Conservation (phyloP, 306 rosid species). For the Acacia melanoxylon region DNA sequence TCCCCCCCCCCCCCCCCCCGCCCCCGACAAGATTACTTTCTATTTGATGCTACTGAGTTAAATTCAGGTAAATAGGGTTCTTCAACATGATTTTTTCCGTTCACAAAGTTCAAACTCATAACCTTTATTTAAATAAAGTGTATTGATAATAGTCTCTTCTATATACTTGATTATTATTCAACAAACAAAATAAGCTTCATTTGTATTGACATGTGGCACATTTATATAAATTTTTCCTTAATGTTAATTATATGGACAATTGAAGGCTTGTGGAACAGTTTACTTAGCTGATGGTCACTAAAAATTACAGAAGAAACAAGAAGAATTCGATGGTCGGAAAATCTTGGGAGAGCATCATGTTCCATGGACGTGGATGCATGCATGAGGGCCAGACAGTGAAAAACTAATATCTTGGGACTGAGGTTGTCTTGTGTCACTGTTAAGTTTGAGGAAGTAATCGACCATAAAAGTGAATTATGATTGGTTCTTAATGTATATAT, state of each 20-base stretch:
- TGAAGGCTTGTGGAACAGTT: background rate
- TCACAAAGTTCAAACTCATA: background rate
- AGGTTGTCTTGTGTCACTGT: background rate
- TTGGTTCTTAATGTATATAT: background rate
- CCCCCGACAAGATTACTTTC: no score
- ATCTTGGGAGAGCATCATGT: background rate
- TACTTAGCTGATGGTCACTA: background rate
- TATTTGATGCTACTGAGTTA: no score
- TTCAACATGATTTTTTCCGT: no score
- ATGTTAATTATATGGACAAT: background rate
- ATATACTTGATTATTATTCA: no score
- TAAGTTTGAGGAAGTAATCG: background rate
- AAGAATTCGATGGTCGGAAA: background rate
- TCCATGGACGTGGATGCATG: background rate
- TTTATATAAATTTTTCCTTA: background rate
- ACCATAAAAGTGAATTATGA: background rate
- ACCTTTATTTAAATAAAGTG: background rate
- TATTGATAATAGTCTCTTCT: background rate
- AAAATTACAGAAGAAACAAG: background rate
- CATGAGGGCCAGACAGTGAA: conserved; percentile 1
- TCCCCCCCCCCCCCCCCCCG: no score
- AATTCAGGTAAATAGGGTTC: no score
- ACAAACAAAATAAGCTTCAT: no score
- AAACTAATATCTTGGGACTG: background rate
- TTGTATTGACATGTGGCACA: background rate